phyloP scores from a whole-genome alignment of 2,329 filamentous ascomycete species.

The Pyricularia sp. region DNA sequence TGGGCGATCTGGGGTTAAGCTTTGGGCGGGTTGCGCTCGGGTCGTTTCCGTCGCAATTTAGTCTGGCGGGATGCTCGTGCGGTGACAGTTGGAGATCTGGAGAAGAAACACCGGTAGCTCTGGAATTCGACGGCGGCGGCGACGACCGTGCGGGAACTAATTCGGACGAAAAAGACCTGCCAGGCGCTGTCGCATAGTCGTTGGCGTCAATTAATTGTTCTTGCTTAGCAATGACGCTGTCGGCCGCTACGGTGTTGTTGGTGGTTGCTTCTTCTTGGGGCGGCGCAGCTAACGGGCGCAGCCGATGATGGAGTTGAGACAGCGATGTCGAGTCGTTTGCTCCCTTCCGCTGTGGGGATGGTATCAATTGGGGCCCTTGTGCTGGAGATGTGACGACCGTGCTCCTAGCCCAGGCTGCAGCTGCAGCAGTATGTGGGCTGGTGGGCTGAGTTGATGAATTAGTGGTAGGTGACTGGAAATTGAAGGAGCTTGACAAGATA shows the following conservation, averaged over 20 bases:
- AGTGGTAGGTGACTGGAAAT: not conserved
- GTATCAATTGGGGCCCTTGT: not conserved
- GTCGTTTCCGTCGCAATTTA: not conserved
- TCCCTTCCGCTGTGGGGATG: not conserved
- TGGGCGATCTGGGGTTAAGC: not conserved
- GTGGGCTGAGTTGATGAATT: not conserved
- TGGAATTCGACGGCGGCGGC: not conserved
- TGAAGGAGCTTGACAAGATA: not conserved
- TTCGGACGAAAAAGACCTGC: not conserved
- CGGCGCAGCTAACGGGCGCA: conserved; percentile 1
- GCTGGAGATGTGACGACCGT: not conserved
- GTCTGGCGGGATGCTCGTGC: not conserved
- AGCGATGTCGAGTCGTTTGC: not conserved
- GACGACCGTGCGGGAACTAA: not conserved
- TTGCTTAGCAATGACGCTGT: not conserved
- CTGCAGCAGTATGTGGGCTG: not conserved
- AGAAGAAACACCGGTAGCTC: not conserved
- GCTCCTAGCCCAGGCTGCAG: not conserved
- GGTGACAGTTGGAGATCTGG: not conserved
- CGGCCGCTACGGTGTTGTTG: not conserved
- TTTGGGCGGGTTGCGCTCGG: not conserved
- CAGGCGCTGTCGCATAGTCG: not conserved
- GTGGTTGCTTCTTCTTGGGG: not conserved
- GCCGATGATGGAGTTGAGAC: not conserved
- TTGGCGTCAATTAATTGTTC: not conserved